Evolutionary conservation across 2,329 filamentous ascomycete genomes (phyloP), one percentile per base, ranked within the genome.

Genomic region (Boeremia lycopersici): DNA sequence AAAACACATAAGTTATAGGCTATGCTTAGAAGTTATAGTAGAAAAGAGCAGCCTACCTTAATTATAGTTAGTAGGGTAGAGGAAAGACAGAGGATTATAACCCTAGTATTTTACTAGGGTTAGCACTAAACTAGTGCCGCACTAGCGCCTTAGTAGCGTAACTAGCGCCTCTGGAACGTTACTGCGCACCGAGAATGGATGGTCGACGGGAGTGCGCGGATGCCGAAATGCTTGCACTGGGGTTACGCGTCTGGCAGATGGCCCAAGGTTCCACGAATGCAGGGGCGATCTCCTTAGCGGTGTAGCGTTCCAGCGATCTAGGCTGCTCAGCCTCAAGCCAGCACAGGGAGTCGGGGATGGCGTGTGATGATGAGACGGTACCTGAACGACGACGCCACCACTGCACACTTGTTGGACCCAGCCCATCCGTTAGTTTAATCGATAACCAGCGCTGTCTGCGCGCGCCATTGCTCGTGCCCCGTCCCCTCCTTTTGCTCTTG

Each of bases 241-340:
- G 45, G 35, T 54, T 54, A 54, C 51, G 51, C 45, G 51, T 54
- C 51, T 49, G 43, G 41, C 34, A 31, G 13, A 7, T 48, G 31
- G 29, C 40, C 31, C 28, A 34, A 39, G 25, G 35, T 41, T 35
- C 39, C 40, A 55, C 52, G 34, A 39, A 45, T 46, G 52, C 52
- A 55, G 46, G 40, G 52, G 35, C 19, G 25, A 29, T 42, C n/a
- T 33, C 15, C 13, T 51, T 51, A 44, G 40, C 48, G 41, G 28
- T 41, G 26, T 33, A 45, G 40, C 33, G 51, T 31, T 49, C 46
- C 40, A 45, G 40, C 33, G 51, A 26, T 49, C 46, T 44, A 28
- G 40, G 45, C 33, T 42, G 45, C 51, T 54, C 51, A 54, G 51
- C 51, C 51, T 54, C 51, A 51, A 13, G 15, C 17, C 48, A 48